Conservation (phyloP, 495 filamentous ascomycete species). For the Tuber microsphaerosporum region DNA sequence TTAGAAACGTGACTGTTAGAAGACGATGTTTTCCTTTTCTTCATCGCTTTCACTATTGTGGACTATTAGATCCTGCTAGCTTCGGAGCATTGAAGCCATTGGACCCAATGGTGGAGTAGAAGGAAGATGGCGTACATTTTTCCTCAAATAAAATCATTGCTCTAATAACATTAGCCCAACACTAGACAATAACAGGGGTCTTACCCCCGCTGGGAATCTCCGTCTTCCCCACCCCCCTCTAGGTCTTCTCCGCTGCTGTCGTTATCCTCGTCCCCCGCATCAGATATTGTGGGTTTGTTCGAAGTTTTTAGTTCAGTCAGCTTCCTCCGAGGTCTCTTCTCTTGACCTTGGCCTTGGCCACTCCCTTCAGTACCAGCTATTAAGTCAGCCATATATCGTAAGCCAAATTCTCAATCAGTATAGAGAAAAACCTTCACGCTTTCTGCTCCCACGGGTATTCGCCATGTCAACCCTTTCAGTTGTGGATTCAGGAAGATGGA, state of each 20-base stretch:
- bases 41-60: constrained; percentile 25
- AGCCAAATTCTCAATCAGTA: neutral
- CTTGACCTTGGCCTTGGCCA: neutral
- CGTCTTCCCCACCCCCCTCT: neutral
- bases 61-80: neutral
- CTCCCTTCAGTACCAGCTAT: neutral
- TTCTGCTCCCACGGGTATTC: neutral
- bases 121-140: constrained; percentile 11
- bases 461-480: neutral
- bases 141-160: constrained; percentile 28
- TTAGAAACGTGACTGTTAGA: constrained; percentile 11
- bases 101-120: neutral
- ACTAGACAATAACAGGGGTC: neutral
- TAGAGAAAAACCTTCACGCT: neutral
- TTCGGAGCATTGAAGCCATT: neutral
- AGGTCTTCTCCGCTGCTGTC: neutral
- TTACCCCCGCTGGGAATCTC: constrained; percentile 1
- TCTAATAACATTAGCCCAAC: constrained; percentile 1
- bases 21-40: constrained; percentile 27
- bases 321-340: neutral
- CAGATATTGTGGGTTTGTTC: neutral
- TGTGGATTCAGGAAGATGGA: neutral
- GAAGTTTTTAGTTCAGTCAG: neutral
- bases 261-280: neutral
- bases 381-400: neutral